Base-by-base conservation (phyloP, 805 yeast genomes). In the Saccharomyces cerevisiae region DNA sequence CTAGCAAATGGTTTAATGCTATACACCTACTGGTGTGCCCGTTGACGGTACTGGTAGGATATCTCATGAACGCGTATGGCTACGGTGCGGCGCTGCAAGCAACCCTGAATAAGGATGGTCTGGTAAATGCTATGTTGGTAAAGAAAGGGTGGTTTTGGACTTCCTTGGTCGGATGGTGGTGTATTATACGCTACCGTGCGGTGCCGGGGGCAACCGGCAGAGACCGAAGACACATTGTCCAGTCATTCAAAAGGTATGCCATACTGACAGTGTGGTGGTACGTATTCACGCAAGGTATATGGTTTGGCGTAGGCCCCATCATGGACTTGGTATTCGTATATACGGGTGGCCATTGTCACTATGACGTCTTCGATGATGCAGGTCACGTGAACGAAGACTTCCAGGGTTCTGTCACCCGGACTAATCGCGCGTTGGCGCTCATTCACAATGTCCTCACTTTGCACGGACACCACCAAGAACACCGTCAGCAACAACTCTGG, bases 141-240 rank as follows among this genome's bases (percentile, higher is more conserved):
- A 94, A 92, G 63, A 78, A 77, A 27, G 98, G 97, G 1, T 94
- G 98, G 98, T 76, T 81, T 14, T 94, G 97, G 98, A 90, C 96
- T 1, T 69, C 82, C 0, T 4, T 78, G 3, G 76, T 76, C 3
- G 57, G 63, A 22, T 61, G 64, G 63, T 62, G 61, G 61, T 63
- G 64, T 41, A 48, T 57, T 32, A 29, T 59, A 41, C 49, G 61
- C 21, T 61, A 60, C 43, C 22, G 56, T 8, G 49, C 28, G 54
- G 22, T 49, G 51, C 46, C 49, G 51, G 5, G 48, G 32, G 10
- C 49, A 48, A 6, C 24, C 43, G 43, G 43, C 24, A n/a, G 43
- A 10, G 24, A 17, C 43, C 43, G 24, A 17, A 36, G 43, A 17
- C 43, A 17, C 43, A 36, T 36, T 17, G 43, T 10, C 11, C 43